phyloP scores from a whole-genome alignment of 2,329 filamentous ascomycete species.

The Microsporum ferrugineum region DNA sequence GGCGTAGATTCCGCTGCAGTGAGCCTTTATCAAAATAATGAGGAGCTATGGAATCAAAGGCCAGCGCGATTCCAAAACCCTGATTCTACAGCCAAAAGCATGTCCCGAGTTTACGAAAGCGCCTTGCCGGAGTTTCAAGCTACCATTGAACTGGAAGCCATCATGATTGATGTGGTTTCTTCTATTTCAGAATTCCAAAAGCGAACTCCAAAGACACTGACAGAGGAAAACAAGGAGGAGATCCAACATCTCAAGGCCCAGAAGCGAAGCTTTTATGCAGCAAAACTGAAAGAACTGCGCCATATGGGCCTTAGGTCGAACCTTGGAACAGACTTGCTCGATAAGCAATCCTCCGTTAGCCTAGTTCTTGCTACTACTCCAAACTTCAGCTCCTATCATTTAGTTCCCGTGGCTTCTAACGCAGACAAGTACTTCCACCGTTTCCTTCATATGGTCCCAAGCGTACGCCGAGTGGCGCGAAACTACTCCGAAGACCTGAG shows the following conservation, averaged over 20 bases:
- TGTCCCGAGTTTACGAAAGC: slow-evolving; percentile 52
- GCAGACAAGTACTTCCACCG: slow-evolving; percentile 69
- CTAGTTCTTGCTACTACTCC: slow-evolving; percentile 53
- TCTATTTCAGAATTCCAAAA: slow-evolving; percentile 65
- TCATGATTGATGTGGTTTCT: slow-evolving; percentile 56
- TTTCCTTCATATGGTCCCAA: slow-evolving; percentile 60
- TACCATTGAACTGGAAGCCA: slow-evolving; percentile 50
- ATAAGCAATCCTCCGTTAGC: slow-evolving; percentile 60
- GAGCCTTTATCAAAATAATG: slow-evolving; percentile 21
- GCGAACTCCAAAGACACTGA: slow-evolving; percentile 69
- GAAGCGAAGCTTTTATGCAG: slow-evolving; percentile 82
- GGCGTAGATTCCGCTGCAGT: slow-evolving; percentile 23
- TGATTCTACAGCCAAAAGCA: slow-evolving; percentile 58
- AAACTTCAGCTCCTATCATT: slow-evolving; percentile 24
- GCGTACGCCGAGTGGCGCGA: slow-evolving; percentile 53
- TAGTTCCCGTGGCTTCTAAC: slow-evolving; percentile 24
- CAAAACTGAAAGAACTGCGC: slow-evolving; percentile 69
- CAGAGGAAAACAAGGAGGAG: slow-evolving; percentile 70
- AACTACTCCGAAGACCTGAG: slow-evolving; percentile 80
- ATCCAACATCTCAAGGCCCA: slow-evolving; percentile 83
- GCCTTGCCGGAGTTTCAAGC: slow-evolving; percentile 45
- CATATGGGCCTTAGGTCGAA: slow-evolving; percentile 86
- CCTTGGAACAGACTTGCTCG: slow-evolving; percentile 59
- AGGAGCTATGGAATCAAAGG: slow-evolving; percentile 32
- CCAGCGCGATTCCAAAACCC: slow-evolving; percentile 61